phyloP scores from a whole-genome alignment of 129 eudicot species.

The Pittosporum tobira region DNA sequence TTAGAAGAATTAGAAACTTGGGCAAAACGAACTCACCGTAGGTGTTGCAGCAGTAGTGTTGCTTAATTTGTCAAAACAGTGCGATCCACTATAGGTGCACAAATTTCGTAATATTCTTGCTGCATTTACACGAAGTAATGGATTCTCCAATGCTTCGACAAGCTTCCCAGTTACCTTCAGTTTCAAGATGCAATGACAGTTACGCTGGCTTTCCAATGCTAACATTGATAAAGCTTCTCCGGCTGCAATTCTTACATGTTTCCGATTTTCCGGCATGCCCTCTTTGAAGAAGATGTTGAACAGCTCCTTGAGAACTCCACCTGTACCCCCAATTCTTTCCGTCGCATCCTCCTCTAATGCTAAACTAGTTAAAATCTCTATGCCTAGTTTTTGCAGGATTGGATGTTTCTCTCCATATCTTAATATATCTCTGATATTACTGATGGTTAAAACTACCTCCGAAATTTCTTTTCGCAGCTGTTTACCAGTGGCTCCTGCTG shows the following conservation, averaged over 20 bases:
- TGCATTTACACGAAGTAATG: conserved; percentile 47
- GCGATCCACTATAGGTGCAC: conserved; percentile 56
- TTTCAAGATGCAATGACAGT: conserved; percentile 46
- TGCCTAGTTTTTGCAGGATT: conserved; percentile 55
- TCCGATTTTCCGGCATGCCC: conserved; percentile 18
- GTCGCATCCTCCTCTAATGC: conserved; percentile 81
- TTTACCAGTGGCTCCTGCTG: conserved; percentile 68
- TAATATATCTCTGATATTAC: conserved; percentile 64
- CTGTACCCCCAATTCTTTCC: conserved; percentile 81
- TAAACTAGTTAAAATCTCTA: conserved; percentile 62
- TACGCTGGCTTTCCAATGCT: conserved; percentile 53
- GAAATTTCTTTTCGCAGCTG: conserved; percentile 78
- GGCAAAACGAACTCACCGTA: conserved; percentile 38
- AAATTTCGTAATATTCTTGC: conserved; percentile 62
- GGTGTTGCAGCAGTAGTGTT: conserved; percentile 52
- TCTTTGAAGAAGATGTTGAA: conserved; percentile 57
- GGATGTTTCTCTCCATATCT: conserved; percentile 63
- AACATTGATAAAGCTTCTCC: conserved; percentile 92
- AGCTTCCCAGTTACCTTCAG: conserved; percentile 34
- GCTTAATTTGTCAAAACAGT: conserved; percentile 42
- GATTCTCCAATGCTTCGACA: conserved; percentile 49
- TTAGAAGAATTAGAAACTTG: not conserved
- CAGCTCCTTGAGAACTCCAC: conserved; percentile 67
- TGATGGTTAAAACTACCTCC: conserved; percentile 71
- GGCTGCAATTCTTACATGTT: conserved; percentile 57